Evolutionary conservation across 2,329 filamentous ascomycete species (phyloP), one percentile per base, ranked within the genome.

Genomic region (Pezicula neosporulosa): DNA sequence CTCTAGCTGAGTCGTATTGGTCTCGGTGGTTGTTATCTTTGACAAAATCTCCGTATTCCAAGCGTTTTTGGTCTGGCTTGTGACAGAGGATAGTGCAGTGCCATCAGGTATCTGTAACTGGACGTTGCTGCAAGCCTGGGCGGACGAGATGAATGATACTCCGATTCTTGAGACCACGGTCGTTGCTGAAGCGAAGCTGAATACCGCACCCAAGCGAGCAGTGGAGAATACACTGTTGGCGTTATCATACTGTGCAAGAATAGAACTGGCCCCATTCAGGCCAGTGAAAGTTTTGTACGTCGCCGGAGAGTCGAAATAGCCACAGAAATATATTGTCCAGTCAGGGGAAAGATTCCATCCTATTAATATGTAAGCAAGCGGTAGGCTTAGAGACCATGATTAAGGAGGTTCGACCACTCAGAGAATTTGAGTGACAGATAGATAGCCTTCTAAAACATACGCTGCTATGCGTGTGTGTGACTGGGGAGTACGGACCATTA

Each of bases 301-400:
- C 6, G 72, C 64, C 8, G 63, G 49, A 18, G 64, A 56, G 48
- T 81, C 75, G 57, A 87, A 87, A 49, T 74, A 72, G 13, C 83
- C 83, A 61, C 85, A 87, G 65, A 82, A 83, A 60, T 79, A 80
- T 12, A 85, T 79, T 0, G 72, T 80, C 81, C 81, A 87, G 44
- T 81, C 68, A 0, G 77, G 81, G 1, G 82, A 75, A 35, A 77
- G 70, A 53, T 87, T 87, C 83, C 83, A 86, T 19, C 28, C 28
- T 30, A 30, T 30, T 2, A 30, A 12, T 12, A 12, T 30, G 28
- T 30, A 30, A 30, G 10, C 9, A 30, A 30, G 10, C 7, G 10
- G 6, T 7, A 21, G 21, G 21, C 21, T 21, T 21, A 21, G 28
- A 30, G 7, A 30, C 28, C 28, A 30, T 21, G 5, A n/a, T n/a